A percentile compares a stretch with the other conserved stretches of the same genome.
These are phyloP conservation scores for Neckera pumila DNA, from an alignment of 225 moss, liverwort and hornwort genomes.

Conservation along the genomic window DNA sequence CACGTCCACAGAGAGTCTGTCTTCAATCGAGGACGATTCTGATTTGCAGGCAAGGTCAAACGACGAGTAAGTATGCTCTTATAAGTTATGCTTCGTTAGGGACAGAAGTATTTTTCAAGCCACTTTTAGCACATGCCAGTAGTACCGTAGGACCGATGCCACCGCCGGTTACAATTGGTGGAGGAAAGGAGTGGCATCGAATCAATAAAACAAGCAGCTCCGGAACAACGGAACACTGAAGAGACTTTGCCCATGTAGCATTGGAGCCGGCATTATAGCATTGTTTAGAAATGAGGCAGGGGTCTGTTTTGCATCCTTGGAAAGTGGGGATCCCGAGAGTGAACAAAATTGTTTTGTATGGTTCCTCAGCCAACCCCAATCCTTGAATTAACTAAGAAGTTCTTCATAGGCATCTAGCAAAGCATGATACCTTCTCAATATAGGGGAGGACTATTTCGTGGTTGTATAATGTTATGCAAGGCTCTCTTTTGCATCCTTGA, in stretches of 20 bases:
- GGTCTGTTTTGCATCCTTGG: no score
- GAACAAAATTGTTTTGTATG: no score
- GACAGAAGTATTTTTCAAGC: background rate
- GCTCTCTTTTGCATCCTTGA: no score
- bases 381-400: no score
- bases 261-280: background rate
- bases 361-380: no score
- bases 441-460: no score
- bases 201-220: background rate
- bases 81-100: background rate
- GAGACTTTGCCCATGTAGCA: background rate
- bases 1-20: background rate
- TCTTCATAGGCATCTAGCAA: background rate
- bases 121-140: background rate
- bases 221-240: background rate
- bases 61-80: background rate
- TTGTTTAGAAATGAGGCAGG: background rate
- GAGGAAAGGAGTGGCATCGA: background rate
- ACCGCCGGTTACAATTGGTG: background rate
- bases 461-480: no score
- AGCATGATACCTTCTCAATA: no score
- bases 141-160: background rate
- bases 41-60: background rate
- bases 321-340: fast-evolving
- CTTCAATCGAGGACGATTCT: background rate